Conservation (phyloP, 1,139 yeast species). For the Spathaspora sp. region DNA sequence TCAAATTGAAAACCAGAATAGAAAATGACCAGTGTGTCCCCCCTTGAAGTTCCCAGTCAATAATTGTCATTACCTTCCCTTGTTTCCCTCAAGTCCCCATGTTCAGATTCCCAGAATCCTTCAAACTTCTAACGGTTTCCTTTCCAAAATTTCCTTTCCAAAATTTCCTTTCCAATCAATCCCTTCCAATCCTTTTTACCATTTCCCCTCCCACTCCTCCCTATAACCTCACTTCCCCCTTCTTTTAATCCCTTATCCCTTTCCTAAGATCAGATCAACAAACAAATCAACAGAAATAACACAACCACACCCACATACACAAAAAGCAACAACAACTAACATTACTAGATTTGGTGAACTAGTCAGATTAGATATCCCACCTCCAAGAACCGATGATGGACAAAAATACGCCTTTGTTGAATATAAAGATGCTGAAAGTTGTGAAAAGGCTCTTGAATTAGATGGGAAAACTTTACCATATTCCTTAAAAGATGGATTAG, state of each 20-base stretch:
- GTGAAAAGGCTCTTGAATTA: constrained; percentile 59
- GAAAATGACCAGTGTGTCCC: too few relatives aligned
- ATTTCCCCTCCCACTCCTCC: constrained; percentile 7
- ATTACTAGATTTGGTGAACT: constrained; percentile 55
- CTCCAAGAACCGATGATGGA: constrained; percentile 64
- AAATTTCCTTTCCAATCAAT: neutral
- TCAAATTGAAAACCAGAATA: neutral
- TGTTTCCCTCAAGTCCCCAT: constrained; percentile 1
- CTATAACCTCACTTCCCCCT: constrained; percentile 10
- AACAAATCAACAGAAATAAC: constrained; percentile 6
- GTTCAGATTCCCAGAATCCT: constrained; percentile 2
- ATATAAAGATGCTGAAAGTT: constrained; percentile 57
- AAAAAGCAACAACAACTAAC: constrained; percentile 9
- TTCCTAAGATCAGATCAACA: constrained; percentile 3
- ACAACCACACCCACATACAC: constrained; percentile 13
- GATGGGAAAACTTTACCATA: constrained; percentile 46
- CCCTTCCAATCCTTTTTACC: neutral
- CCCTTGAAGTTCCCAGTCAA: neutral
- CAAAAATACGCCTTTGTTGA: constrained; percentile 76
- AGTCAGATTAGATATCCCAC: constrained; percentile 68
- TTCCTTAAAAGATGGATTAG: constrained; percentile 40
- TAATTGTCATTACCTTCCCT: constrained; percentile 1
- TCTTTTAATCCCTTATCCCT: constrained; percentile 2
- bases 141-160: neutral
- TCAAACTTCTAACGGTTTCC: neutral